Conservation (phyloP, 495 filamentous ascomycete species). For the Aspergillus bridgeri region DNA sequence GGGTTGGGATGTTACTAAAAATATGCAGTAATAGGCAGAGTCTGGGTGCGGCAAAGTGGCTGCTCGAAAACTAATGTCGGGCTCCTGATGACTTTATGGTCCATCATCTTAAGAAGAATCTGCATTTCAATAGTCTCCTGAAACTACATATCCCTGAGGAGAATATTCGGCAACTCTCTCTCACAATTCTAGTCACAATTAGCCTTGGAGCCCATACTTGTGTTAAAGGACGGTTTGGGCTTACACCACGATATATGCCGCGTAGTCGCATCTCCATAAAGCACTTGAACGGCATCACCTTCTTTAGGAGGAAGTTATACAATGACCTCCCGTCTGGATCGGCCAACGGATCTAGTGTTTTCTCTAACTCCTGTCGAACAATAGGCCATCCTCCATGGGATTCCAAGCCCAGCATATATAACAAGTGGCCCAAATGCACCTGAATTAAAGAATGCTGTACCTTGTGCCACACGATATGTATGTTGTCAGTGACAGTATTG, state of each 20-base stretch:
- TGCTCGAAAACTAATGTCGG: too few species aligned
- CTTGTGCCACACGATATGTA: conserved; percentile 19
- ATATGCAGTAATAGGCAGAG: too few species aligned
- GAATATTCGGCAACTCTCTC: too few species aligned
- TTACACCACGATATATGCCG: conserved; percentile 21
- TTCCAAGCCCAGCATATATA: conserved; percentile 10
- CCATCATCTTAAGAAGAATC: too few species aligned
- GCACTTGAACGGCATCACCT: conserved; percentile 23
- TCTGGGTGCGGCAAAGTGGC: too few species aligned
- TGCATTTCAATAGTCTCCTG: too few species aligned
- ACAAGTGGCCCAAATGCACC: conserved; percentile 16
- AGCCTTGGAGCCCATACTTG: too few species aligned
- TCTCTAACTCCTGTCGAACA: conserved; percentile 8
- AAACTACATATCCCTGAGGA: too few species aligned
- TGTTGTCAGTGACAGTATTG: conserved; percentile 12
- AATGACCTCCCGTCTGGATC: conserved; percentile 5
- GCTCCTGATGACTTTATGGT: too few species aligned
- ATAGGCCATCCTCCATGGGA: conserved; percentile 11
- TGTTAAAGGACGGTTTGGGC: too few species aligned
- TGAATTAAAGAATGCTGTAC: conserved; percentile 25
- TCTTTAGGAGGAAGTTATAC: conserved; percentile 12
- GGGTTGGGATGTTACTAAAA: too few species aligned
- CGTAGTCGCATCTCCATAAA: conserved; percentile 22
- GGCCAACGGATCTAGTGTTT: conserved; percentile 3
- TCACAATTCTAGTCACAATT: too few species aligned